These are phyloP conservation scores for Nicotiana attenuata DNA, from an alignment of 257 asterid genomes.

Conservation along the genomic window DNA sequence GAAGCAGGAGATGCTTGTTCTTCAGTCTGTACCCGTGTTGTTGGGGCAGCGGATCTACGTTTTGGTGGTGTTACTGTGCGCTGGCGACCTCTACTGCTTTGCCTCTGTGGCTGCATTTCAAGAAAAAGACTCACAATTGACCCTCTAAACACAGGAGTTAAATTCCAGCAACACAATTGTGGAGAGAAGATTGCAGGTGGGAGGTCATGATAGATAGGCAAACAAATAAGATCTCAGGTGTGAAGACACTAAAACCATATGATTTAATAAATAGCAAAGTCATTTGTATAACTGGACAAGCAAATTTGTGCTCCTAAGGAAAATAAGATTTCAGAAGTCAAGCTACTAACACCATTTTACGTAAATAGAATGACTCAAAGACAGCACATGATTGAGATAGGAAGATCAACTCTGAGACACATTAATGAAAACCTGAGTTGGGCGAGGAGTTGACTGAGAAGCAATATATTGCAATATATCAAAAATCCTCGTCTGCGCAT, in stretches of 20 bases:
- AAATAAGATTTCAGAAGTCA: neutral
- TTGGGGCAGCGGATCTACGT: conserved; percentile 19
- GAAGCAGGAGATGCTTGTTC: conserved; percentile 40
- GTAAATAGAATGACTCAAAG: neutral
- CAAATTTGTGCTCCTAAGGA: neutral
- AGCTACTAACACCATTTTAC: neutral
- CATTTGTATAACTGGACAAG: neutral
- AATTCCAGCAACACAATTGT: neutral
- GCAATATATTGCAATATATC: conserved; percentile 36
- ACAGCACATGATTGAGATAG: neutral
- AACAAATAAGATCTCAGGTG: neutral
- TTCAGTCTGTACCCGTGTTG: conserved; percentile 29
- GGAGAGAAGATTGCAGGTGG: neutral
- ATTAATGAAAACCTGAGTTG: neutral
- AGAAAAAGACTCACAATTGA: neutral
- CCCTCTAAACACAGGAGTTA: neutral
- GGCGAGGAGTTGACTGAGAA: conserved; percentile 26
- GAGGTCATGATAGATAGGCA: neutral
- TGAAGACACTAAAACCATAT: neutral
- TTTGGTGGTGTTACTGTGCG: conserved; percentile 30
- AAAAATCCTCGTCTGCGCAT: conserved; percentile 24
- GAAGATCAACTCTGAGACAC: neutral
- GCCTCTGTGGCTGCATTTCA: conserved; percentile 16
- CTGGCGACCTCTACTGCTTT: conserved; percentile 30
- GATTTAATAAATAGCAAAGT: neutral